These are phyloP conservation scores for Beauveria brongniartii DNA, from an alignment of 2,329 filamentous ascomycete genomes.

Conservation along the genomic window DNA sequence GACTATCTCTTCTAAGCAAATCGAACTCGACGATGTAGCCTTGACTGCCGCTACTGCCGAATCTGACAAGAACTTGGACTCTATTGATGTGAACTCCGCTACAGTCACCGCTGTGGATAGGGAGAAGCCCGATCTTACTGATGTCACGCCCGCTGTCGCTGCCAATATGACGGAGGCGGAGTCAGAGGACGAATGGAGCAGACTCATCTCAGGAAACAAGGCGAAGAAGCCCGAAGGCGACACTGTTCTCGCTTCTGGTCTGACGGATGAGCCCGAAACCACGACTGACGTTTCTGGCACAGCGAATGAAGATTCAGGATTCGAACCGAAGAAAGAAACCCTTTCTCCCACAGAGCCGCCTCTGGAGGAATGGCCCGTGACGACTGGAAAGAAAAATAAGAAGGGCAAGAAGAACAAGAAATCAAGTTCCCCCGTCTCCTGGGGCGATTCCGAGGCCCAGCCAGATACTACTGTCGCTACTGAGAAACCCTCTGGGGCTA, in stretches of 20 bases:
- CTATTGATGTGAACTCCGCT: not conserved
- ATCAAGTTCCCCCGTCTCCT: not conserved
- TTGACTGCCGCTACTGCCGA: not conserved
- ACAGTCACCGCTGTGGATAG: not conserved
- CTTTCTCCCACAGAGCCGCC: not conserved
- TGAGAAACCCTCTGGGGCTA: not conserved
- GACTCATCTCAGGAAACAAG: conserved; percentile 11
- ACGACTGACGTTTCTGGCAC: not conserved
- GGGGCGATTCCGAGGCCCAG: not conserved
- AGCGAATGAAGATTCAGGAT: not conserved
- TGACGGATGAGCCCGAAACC: not conserved
- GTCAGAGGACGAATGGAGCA: conserved; percentile 13
- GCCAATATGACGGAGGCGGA: not conserved
- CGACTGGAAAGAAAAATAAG: conserved; percentile 17
- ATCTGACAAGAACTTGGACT: not conserved
- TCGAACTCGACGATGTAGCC: not conserved
- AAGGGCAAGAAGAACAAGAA: conserved; percentile 25
- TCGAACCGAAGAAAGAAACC: conserved; percentile 21
- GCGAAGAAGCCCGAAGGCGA: conserved; percentile 11
- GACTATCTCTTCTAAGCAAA: not conserved
- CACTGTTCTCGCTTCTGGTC: not conserved
- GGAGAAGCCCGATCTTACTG: not conserved
- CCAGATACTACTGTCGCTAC: not conserved
- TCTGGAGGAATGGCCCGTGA: not conserved
- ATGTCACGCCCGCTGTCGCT: not conserved